Evolutionary conservation across 495 filamentous ascomycete genomes (phyloP), one percentile per base, ranked within the genome.

Genomic region (Penicillium alfredii): DNA sequence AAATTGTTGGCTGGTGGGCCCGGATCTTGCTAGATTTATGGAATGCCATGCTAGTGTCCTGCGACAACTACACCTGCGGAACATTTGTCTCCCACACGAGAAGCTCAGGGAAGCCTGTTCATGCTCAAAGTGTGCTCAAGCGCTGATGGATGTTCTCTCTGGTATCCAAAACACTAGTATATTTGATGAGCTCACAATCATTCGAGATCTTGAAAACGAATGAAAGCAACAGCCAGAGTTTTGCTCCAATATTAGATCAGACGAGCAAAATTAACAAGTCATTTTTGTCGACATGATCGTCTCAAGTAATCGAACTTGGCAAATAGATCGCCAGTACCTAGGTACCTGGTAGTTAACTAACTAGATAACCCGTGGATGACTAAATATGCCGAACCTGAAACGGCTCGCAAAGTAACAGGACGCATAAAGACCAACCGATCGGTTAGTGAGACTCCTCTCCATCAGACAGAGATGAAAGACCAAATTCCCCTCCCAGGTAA

Each of bases 1-100:
- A 27, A 26, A 34, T 11, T 41, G n/a, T 30, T 41, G n/a, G 38
- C 30, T 34, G 33, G 11, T 41, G 31, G 23, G 38, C 18, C 14
- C 17, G 3, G 8, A 28, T 8, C 10, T 41, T 12, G 31, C 12
- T 13, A 4, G 4, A 7, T 34, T 41, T 12, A 19, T 41, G 7
- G 16, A 34, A 27, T 3, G 11, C 16, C 6, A 34, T 19, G 22
- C 27, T 9, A 5, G 15, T 29, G 25, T 12, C 22, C 13, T 41
- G 15, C 16, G 4, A 32, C 21, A 23, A 6, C 6, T 23, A 23
- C 21, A 23, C 9, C 9, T 23, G 6, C 21, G 9, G 6, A 23
- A 9, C 21, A 23, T 23, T 23, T 6, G 21, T 6, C 21, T 9
- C 5, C 9, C 9, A 23, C 9, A 23, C 9, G 21, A 23, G 21